phyloP scores from a whole-genome alignment of 2,329 filamentous ascomycete species.

The Leptographium procerum region DNA sequence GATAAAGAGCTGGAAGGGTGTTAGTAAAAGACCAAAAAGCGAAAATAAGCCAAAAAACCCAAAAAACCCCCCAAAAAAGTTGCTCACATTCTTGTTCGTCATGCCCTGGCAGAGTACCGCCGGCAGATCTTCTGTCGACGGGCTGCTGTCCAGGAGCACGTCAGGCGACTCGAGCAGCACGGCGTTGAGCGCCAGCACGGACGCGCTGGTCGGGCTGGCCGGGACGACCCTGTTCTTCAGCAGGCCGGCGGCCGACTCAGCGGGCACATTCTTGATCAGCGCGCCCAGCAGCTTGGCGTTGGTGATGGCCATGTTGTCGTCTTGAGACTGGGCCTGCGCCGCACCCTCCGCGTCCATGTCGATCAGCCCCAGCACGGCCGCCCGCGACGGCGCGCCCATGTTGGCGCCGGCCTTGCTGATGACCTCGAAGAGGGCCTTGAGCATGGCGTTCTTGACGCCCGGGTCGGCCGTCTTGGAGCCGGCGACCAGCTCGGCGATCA shows the following conservation, averaged over 20 bases:
- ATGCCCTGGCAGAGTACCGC: constrained; percentile 74
- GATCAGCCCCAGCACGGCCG: constrained; percentile 78
- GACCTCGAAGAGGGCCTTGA: constrained; percentile 92
- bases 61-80: background rate
- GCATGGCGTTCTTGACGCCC: constrained; percentile 89
- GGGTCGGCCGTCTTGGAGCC: constrained; percentile 82
- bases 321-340: too few relatives aligned
- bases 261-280: constrained; percentile 73
- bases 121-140: constrained; percentile 61
- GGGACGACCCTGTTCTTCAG: constrained; percentile 69
- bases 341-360: constrained; percentile 77
- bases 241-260: constrained; percentile 50
- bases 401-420: constrained; percentile 88
- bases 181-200: constrained; percentile 78
- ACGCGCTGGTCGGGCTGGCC: constrained; percentile 62
- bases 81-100: constrained; percentile 58
- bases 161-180: constrained; percentile 71
- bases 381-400: constrained; percentile 85
- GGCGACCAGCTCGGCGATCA: constrained; percentile 87
- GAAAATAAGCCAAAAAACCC: background rate
- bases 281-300: constrained; percentile 84
- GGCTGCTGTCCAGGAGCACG: constrained; percentile 51
- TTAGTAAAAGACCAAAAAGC: background rate
- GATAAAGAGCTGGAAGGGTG: constrained; percentile 53
- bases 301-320: constrained; percentile 72